A percentile compares a stretch with the other conserved stretches of the same genome.
These are phyloP conservation scores for Ploettnerulaceae sp. DNA, from an alignment of 2,329 filamentous ascomycete species.

Conservation along the genomic window DNA sequence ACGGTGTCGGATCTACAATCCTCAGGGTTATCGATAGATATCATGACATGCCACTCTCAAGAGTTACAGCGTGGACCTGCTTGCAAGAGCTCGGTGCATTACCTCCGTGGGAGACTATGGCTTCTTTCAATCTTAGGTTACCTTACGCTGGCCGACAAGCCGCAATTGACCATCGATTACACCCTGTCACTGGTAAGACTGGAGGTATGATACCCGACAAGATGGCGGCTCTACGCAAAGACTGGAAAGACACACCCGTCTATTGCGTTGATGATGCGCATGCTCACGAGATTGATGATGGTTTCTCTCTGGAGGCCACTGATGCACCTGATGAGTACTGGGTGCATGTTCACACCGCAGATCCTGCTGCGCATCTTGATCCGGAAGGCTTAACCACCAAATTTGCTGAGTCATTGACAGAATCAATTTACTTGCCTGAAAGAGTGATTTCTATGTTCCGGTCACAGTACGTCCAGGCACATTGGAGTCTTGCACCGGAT, in stretches of 20 bases:
- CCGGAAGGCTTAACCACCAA: constrained; percentile 53
- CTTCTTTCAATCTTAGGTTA: constrained; percentile 55
- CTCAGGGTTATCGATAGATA: constrained; percentile 60
- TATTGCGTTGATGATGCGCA: constrained; percentile 68
- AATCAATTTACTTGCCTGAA: constrained; percentile 57
- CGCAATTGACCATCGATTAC: constrained; percentile 3
- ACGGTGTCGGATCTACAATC: constrained; percentile 59
- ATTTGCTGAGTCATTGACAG: constrained; percentile 55
- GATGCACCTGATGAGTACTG: constrained; percentile 53
- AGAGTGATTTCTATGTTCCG: constrained; percentile 56
- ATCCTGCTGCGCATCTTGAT: constrained; percentile 66
- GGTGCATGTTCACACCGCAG: constrained; percentile 75
- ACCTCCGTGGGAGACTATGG: constrained; percentile 63
- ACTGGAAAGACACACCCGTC: constrained; percentile 54
- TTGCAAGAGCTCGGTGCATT: constrained; percentile 72
- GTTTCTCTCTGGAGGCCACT: constrained; percentile 63
- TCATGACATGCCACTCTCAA: constrained; percentile 41
- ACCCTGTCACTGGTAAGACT: not conserved
- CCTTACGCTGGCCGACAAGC: constrained; percentile 41
- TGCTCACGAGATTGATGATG: constrained; percentile 74
- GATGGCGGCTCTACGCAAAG: constrained; percentile 50
- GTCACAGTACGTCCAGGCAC: constrained; percentile 41
- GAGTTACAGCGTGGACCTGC: constrained; percentile 55
- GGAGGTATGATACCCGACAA: constrained; percentile 36
- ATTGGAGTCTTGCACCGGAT: constrained; percentile 50